Evolutionary conservation across 805 yeast species (phyloP).

Genomic region (Monosporozyma unispora): DNA sequence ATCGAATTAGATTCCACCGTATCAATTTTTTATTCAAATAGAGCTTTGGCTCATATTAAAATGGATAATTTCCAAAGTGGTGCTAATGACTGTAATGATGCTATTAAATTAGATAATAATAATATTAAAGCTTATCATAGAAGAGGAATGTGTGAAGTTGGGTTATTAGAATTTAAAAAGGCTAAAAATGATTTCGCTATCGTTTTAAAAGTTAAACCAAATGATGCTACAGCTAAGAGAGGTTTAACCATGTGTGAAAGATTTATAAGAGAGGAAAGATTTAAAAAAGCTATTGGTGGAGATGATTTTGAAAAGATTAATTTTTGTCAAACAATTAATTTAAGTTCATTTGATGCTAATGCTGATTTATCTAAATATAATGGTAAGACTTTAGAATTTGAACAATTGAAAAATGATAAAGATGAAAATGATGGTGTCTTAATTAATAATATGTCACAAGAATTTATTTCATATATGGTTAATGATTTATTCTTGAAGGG

Average conservation of each 20-base stretch:
- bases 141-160: conserved; percentile 73
- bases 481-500: conserved; percentile 60
- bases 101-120: conserved; percentile 56
- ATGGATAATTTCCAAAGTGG: conserved; percentile 83
- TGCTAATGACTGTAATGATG: conserved; percentile 62
- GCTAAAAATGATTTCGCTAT: conserved; percentile 61
- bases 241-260: conserved; percentile 55
- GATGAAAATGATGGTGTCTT: conserved; percentile 20
- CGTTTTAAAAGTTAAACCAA: conserved; percentile 55
- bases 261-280: conserved; percentile 63
- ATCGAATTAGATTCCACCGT: conserved; percentile 52
- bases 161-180: conserved; percentile 63
- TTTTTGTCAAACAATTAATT: conserved; percentile 21
- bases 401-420: conserved; percentile 23
- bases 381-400: conserved; percentile 24
- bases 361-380: conserved; percentile 24
- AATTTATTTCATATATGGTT: conserved; percentile 58
- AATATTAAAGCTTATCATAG: conserved; percentile 80
- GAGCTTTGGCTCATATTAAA: conserved; percentile 85
- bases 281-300: conserved; percentile 79
- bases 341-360: conserved; percentile 27
- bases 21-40: conserved; percentile 65
- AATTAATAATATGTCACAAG: conserved; percentile 37
- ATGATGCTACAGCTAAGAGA: conserved; percentile 56
- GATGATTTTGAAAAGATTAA: conserved; percentile 34